A percentile compares a stretch with the other conserved stretches of the same genome.
phyloP scores from a whole-genome alignment of 768 basidiomycete genomes.

The Boletus rubropictus region DNA sequence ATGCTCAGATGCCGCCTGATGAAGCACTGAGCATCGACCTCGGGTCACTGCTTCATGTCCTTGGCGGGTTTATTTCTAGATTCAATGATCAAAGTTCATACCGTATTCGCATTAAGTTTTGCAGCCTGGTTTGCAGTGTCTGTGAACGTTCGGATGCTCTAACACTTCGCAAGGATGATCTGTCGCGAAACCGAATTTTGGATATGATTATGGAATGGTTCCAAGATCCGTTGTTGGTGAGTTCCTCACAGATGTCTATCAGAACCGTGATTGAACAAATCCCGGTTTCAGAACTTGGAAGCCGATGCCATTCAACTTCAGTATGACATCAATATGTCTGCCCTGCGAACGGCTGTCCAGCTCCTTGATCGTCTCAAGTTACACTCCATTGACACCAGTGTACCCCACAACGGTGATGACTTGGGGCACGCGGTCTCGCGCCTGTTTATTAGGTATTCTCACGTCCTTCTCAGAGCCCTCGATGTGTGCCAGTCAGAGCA shows the following conservation, averaged over 20 bases:
- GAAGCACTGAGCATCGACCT: conserved; percentile 61
- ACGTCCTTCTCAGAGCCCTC: conserved; percentile 56
- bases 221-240: conserved; percentile 45
- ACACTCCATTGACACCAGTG: conserved; percentile 46
- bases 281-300: conserved; percentile 31
- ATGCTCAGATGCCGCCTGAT: conserved; percentile 50
- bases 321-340: conserved; percentile 67
- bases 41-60: conserved; percentile 49
- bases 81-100: conserved; percentile 49
- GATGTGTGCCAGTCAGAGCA: conserved; percentile 46
- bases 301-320: conserved; percentile 36
- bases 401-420: conserved; percentile 53
- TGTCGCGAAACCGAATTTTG: conserved; percentile 62
- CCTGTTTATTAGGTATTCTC: conserved; percentile 74
- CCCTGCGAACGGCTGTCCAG: conserved; percentile 68
- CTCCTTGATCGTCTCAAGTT: conserved; percentile 73
- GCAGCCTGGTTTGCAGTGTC: conserved; percentile 61
- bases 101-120: conserved; percentile 73
- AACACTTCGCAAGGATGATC: conserved; percentile 60
- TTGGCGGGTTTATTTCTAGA: conserved; percentile 62
- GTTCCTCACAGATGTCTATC: conserved; percentile 18
- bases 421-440: conserved; percentile 65
- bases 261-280: background rate
- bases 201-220: conserved; percentile 83
- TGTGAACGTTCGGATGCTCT: conserved; percentile 58